Conservation (phyloP, 2,329 filamentous ascomycete species). For the Epichloe sp. region DNA sequence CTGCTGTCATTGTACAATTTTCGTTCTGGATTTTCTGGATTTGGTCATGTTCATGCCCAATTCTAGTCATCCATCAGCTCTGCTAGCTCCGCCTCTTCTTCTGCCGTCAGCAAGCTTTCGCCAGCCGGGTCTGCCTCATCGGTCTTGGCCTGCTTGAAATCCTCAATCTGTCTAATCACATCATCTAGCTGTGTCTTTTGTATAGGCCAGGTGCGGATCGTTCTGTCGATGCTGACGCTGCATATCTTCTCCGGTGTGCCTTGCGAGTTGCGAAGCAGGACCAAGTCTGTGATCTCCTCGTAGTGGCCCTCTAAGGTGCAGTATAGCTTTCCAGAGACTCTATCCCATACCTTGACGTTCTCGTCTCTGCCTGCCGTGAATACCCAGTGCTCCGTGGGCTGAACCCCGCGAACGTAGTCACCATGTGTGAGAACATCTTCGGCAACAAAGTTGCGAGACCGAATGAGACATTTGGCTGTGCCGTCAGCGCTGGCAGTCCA, state of each 20-base stretch:
- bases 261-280: constrained; percentile 37
- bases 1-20: background rate
- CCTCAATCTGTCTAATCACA: constrained; percentile 29
- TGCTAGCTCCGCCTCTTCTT: constrained; percentile 86
- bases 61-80: constrained; percentile 66
- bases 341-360: constrained; percentile 82
- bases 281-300: constrained; percentile 79
- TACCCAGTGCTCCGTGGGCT: constrained; percentile 63
- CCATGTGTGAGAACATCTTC: constrained; percentile 69
- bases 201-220: constrained; percentile 73
- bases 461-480: constrained; percentile 65
- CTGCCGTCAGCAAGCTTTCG: constrained; percentile 55
- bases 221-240: constrained; percentile 83
- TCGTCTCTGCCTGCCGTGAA: constrained; percentile 86
- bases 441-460: constrained; percentile 52
- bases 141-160: constrained; percentile 32
- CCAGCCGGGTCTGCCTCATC: constrained; percentile 31
- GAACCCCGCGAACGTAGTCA: constrained; percentile 79
- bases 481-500: constrained; percentile 94
- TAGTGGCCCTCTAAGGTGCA: constrained; percentile 73
- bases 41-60: background rate
- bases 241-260: constrained; percentile 39
- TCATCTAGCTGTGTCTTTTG: constrained; percentile 43
- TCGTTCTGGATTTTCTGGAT: too few relatives aligned
- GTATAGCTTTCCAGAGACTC: constrained; percentile 55